Conservation (phyloP, 768 basidiomycete genomes). For the Ramaria rubella region DNA sequence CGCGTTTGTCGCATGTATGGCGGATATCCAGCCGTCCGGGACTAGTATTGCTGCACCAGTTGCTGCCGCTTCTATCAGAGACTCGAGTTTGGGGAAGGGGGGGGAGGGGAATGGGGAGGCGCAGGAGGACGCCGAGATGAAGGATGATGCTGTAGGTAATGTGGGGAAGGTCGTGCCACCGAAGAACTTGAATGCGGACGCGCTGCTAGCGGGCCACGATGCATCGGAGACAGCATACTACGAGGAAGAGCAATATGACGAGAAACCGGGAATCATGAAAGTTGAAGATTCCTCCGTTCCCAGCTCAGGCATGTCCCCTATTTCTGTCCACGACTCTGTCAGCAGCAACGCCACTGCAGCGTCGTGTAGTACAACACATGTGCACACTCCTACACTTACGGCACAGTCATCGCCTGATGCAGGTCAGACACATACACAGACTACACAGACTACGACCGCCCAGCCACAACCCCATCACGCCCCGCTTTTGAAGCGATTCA, state of each 20-base stretch:
- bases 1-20: conserved; percentile 10
- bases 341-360: not conserved
- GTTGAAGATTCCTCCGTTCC: not conserved
- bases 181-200: not conserved
- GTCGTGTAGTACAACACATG: not conserved
- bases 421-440: not conserved
- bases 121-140: not conserved
- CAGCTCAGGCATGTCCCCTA: not conserved
- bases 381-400: not conserved
- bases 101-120: not conserved
- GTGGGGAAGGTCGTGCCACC: not conserved
- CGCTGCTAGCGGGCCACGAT: conserved; percentile 1
- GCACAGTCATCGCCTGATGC: not conserved
- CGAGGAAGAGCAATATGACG: not conserved
- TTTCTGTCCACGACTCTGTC: not conserved
- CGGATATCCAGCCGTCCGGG: conserved; percentile 7
- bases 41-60: conserved; percentile 6
- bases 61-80: conserved; percentile 5
- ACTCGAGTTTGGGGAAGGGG: not conserved
- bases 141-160: not conserved
- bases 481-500: conserved; percentile 73
- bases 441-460: not conserved
- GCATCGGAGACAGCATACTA: not conserved
- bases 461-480: not conserved
- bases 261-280: not conserved